Percentiles rank a stretch among this genome's conserved stretches.
Conservation (phyloP, 768 basidiomycete species). For the Boletus rubescentipes region DNA sequence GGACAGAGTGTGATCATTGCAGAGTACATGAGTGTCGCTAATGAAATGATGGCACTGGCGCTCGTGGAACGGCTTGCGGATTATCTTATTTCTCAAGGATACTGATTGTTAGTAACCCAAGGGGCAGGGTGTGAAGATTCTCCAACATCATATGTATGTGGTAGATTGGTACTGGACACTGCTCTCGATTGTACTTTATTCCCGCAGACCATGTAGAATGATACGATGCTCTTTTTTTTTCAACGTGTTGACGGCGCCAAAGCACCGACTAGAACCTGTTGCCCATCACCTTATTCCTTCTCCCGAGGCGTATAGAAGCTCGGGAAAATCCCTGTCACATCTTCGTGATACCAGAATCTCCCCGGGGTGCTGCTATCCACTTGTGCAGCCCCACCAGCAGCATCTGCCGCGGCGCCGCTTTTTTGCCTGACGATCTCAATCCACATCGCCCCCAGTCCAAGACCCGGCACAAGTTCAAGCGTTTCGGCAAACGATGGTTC, state of each 20-base stretch:
- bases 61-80: constrained; percentile 24
- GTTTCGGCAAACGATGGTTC: constrained; percentile 42
- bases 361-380: constrained; percentile 6
- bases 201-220: no score
- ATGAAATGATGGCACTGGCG: constrained; percentile 12
- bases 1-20: constrained; percentile 26
- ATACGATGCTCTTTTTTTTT: neutral
- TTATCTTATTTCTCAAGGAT: constrained; percentile 25
- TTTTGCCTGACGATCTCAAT: constrained; percentile 57
- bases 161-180: neutral
- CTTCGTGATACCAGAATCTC: constrained; percentile 60
- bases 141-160: constrained; percentile 5
- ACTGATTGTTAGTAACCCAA: constrained; percentile 5
- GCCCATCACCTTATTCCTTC: neutral
- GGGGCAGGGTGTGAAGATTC: neutral
- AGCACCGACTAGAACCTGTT: neutral
- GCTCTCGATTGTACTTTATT: neutral
- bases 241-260: neutral
- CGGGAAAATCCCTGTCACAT: constrained; percentile 50
- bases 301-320: constrained; percentile 45
- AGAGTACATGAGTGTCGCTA: constrained; percentile 13
- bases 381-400: neutral
- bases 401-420: neutral
- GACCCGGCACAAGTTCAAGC: constrained; percentile 43
- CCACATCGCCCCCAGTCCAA: constrained; percentile 67